These are phyloP conservation scores for Nigrospora sphaerica DNA, from an alignment of 2,329 filamentous ascomycete species.

Conservation along the genomic window DNA sequence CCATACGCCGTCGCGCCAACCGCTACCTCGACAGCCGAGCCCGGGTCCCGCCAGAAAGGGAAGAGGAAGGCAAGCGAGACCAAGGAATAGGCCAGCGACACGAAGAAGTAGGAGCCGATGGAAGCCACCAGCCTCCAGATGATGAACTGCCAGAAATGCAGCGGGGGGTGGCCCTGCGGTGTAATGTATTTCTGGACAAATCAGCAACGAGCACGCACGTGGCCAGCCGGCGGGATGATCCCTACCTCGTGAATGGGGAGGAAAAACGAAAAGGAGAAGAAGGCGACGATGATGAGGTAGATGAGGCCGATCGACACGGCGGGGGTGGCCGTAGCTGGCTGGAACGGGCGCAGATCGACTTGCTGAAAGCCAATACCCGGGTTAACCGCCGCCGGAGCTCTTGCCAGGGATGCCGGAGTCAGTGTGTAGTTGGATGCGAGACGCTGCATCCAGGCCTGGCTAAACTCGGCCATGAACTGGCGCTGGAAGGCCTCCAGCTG, in stretches of 20 bases:
- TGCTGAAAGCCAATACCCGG: conserved; percentile 20
- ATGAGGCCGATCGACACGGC: conserved; percentile 57
- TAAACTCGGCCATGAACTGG: conserved; percentile 39
- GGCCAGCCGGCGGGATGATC: too few species aligned
- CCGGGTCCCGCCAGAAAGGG: conserved; percentile 45
- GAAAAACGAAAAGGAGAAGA: conserved; percentile 60
- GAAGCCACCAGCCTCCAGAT: conserved; percentile 51
- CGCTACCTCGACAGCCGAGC: conserved; percentile 22
- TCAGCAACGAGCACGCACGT: too few species aligned
- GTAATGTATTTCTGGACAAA: conserved; percentile 40
- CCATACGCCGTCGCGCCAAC: conserved; percentile 45
- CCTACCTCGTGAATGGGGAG: conserved; percentile 50
- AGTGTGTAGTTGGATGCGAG: conserved; percentile 32
- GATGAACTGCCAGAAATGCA: conserved; percentile 51
- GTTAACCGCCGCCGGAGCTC: conserved; percentile 20
- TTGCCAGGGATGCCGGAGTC: conserved; percentile 17
- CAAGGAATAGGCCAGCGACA: conserved; percentile 57
- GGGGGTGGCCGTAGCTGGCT: conserved; percentile 44
- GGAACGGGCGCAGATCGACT: conserved; percentile 53
- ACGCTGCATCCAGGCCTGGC: conserved; percentile 31
- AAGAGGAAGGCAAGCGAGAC: conserved; percentile 57
- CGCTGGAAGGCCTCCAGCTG: conserved; percentile 38
- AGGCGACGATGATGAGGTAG: conserved; percentile 60
- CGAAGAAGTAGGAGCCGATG: conserved; percentile 49
- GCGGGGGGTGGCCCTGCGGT: conserved; percentile 45